Percentiles rank a stretch among this genome's conserved stretches.
phyloP scores from a whole-genome alignment of 2,329 filamentous ascomycete species.

The Cladosporium cucumerinum region DNA sequence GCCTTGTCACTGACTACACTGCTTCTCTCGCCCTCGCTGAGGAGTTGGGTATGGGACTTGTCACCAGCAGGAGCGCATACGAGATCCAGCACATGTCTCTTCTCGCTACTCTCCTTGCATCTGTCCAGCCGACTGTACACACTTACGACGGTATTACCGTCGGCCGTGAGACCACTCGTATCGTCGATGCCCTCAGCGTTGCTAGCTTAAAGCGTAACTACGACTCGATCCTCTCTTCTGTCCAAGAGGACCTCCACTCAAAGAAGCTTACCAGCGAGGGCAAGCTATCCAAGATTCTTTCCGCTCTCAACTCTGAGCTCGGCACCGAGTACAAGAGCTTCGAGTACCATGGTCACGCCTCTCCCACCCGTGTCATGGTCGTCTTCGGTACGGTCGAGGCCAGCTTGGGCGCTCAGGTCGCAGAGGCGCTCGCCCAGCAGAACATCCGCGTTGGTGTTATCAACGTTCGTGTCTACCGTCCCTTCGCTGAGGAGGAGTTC shows the following conservation, averaged over 20 bases:
- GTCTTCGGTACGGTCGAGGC: conserved; percentile 91
- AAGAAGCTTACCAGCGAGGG: conserved; percentile 68
- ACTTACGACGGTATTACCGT: conserved; percentile 84
- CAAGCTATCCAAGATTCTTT: conserved; percentile 67
- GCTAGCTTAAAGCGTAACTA: conserved; percentile 67
- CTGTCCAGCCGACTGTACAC: conserved; percentile 76
- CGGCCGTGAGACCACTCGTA: conserved; percentile 74
- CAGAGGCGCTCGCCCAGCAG: conserved; percentile 65
- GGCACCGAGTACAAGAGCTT: conserved; percentile 91
- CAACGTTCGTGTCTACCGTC: conserved; percentile 89
- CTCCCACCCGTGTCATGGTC: conserved; percentile 78
- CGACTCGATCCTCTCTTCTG: conserved; percentile 61
- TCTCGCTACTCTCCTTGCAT: conserved; percentile 78
- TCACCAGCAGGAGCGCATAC: conserved; percentile 80
- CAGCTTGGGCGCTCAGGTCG: conserved; percentile 78
- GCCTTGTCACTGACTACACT: conserved; percentile 83
- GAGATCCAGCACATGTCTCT: conserved; percentile 94
- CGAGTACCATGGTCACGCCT: conserved; percentile 83
- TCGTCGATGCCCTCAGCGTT: conserved; percentile 78
- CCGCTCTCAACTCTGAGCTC: conserved; percentile 81
- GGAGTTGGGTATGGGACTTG: conserved; percentile 81
- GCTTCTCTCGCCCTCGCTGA: conserved; percentile 77
- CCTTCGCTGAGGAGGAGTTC: conserved; percentile 94
- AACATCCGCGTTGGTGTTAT: conserved; percentile 80
- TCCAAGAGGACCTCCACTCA: conserved; percentile 45